Conservation (phyloP, 2,329 filamentous ascomycete genomes). For the Aspergillus pseudotamarii region DNA sequence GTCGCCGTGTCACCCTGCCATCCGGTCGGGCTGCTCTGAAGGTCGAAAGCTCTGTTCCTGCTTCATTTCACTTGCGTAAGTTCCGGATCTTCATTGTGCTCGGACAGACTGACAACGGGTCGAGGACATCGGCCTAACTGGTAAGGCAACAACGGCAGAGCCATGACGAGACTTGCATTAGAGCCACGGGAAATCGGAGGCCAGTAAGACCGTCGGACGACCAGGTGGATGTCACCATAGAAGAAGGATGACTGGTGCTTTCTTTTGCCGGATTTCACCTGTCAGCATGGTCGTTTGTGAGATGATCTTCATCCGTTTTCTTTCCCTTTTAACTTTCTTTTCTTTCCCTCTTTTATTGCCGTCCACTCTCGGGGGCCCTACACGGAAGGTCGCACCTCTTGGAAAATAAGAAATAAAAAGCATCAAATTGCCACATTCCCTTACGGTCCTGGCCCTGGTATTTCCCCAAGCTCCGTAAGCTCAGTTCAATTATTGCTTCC, state of each 20-base stretch:
- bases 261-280: conserved; percentile 15
- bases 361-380: background rate
- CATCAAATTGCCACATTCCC: background rate
- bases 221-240: conserved; percentile 17
- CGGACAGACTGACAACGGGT: conserved; percentile 12
- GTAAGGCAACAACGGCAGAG: conserved; percentile 21
- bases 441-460: background rate
- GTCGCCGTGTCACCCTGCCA: conserved; percentile 21
- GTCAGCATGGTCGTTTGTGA: conserved; percentile 17
- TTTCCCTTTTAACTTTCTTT: background rate
- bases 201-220: conserved; percentile 9
- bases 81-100: conserved; percentile 13
- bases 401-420: background rate
- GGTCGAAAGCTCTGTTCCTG: conserved; percentile 8
- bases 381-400: background rate
- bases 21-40: conserved; percentile 21
- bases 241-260: conserved; percentile 19
- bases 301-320: conserved; percentile 8
- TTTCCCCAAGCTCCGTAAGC: conserved; percentile 2
- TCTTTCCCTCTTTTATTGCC: conserved; percentile 1
- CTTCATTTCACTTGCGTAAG: conserved; percentile 14
- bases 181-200: conserved; percentile 13
- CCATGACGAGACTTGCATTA: conserved; percentile 21
- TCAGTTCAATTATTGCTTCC: background rate
- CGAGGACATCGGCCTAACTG: conserved; percentile 11